These are phyloP conservation scores for Sporisorium reilianum DNA, from an alignment of 1,284 basidiomycete genomes.

Conservation along the genomic window DNA sequence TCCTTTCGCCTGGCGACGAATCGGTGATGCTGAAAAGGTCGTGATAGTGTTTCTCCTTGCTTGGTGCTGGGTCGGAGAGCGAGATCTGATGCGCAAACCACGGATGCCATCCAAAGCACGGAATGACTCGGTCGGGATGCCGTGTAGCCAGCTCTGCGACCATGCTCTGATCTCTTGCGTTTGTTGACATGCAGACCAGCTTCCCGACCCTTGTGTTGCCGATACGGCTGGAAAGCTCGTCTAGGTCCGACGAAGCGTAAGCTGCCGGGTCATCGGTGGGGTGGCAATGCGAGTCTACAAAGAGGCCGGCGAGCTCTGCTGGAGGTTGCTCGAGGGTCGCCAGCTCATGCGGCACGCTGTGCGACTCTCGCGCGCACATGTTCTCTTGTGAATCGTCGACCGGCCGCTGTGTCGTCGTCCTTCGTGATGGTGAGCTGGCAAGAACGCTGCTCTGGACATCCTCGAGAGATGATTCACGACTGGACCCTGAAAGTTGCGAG, in stretches of 20 bases:
- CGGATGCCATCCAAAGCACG: conserved; percentile 64
- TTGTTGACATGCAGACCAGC: conserved; percentile 63
- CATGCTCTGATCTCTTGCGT: conserved; percentile 52
- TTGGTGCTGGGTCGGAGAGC: conserved; percentile 32
- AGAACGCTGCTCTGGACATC: background rate
- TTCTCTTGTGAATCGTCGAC: background rate
- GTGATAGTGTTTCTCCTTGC: conserved; percentile 49
- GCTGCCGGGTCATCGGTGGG: conserved; percentile 60
- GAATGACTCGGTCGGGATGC: conserved; percentile 37
- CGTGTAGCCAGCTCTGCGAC: conserved; percentile 48
- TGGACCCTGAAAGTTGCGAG: background rate
- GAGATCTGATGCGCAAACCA: conserved; percentile 63
- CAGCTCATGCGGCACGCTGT: background rate
- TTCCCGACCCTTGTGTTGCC: conserved; percentile 13
- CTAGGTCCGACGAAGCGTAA: conserved; percentile 19
- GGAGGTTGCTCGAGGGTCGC: background rate
- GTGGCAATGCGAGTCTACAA: conserved; percentile 61
- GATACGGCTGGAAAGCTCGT: conserved; percentile 36
- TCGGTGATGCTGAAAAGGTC: conserved; percentile 32
- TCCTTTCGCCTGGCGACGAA: background rate
- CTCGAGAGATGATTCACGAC: background rate
- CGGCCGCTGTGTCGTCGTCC: background rate
- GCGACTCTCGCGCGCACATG: conserved; percentile 15
- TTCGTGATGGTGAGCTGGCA: background rate
- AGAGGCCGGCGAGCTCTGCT: conserved; percentile 16